phyloP scores from a whole-genome alignment of 805 yeast species.

The Saccharomycopsis fermentans region DNA sequence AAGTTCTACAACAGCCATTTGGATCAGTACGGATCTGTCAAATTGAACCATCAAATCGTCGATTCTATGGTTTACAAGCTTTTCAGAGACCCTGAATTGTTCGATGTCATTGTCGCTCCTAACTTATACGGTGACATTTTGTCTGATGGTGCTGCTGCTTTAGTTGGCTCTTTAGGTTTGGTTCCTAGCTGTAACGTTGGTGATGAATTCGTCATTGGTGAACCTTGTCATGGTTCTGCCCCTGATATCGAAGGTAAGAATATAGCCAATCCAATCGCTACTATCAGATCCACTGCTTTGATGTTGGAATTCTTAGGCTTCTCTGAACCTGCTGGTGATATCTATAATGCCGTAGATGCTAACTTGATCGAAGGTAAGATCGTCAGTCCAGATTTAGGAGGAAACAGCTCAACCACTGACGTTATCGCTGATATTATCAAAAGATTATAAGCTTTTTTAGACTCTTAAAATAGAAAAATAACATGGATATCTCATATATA shows the following conservation, averaged over 20 bases:
- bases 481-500: not conserved
- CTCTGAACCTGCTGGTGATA: constrained; percentile 80
- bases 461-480: not conserved
- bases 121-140: constrained; percentile 95
- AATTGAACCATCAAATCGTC: constrained; percentile 89
- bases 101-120: constrained; percentile 98
- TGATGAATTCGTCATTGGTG: constrained; percentile 92
- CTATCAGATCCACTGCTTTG: constrained; percentile 94
- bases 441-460: constrained; percentile 34
- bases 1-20: constrained; percentile 37
- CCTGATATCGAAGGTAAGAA: constrained; percentile 97
- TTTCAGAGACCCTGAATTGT: constrained; percentile 96
- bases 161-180: constrained; percentile 95
- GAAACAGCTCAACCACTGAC: constrained; percentile 74
- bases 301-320: constrained; percentile 96
- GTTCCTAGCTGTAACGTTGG: constrained; percentile 99
- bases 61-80: constrained; percentile 98
- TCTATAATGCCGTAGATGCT: constrained; percentile 90
- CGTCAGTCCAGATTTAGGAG: constrained; percentile 90
- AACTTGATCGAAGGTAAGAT: constrained; percentile 69
- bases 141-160: constrained; percentile 96
- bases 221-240: constrained; percentile 98
- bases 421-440: constrained; percentile 73
- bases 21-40: constrained; percentile 41
- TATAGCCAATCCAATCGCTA: constrained; percentile 93